These are phyloP conservation scores for Immersiella caudata DNA, from an alignment of 495 filamentous ascomycete species.

Conservation along the genomic window DNA sequence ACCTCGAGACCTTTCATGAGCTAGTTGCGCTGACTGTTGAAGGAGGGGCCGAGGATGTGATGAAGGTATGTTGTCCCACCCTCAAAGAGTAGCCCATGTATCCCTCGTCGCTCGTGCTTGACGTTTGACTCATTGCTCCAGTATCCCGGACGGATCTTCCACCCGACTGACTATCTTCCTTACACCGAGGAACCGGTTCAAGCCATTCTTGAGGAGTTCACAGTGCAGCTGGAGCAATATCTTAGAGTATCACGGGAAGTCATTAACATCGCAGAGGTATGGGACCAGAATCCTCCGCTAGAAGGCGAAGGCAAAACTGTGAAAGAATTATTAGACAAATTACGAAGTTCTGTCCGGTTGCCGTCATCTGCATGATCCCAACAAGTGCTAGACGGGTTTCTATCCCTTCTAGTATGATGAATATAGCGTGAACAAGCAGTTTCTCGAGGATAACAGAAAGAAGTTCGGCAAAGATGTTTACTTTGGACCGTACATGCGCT, in stretches of 20 bases:
- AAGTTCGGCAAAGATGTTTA: neutral
- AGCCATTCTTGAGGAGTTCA: neutral
- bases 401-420: neutral
- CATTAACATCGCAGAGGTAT: too few species aligned
- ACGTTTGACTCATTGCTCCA: too few species aligned
- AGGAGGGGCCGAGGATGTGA: neutral
- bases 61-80: too few species aligned
- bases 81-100: too few species aligned
- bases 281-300: too few species aligned
- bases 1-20: neutral
- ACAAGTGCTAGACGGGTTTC: neutral
- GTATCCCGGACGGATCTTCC: neutral
- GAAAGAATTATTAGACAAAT: neutral
- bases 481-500: neutral
- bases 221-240: neutral
- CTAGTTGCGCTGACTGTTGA: neutral
- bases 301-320: neutral
- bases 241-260: neutral
- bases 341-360: neutral
- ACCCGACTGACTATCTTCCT: neutral
- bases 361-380: neutral
- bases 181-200: constrained; percentile 5
- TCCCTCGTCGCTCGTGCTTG: too few species aligned
- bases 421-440: constrained; percentile 3
- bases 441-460: neutral